Percentiles rank a stretch among this genome's conserved stretches.
Evolutionary conservation across 768 basidiomycete species (phyloP).

Genomic region (Mycena latifolia): DNA sequence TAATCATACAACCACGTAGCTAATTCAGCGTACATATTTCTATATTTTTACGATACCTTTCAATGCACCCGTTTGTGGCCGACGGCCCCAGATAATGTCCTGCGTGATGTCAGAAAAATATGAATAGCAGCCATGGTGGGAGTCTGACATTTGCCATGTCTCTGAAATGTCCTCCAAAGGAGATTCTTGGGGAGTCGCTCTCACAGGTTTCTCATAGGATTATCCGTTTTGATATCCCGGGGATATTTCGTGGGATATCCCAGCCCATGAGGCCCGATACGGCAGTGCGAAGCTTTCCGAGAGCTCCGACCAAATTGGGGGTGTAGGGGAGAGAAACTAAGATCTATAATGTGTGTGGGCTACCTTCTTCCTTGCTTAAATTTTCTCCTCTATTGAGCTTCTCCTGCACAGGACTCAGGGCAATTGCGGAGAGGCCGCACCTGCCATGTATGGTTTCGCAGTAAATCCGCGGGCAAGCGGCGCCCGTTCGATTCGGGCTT

Average conservation of each 20-base stretch:
- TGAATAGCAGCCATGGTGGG: too few species aligned
- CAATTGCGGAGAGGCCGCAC: too few species aligned
- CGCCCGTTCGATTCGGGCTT: too few species aligned
- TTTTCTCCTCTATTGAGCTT: too few species aligned
- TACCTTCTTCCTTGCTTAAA: too few species aligned
- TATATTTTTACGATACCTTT: not conserved
- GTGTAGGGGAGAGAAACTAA: too few species aligned
- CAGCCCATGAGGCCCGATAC: not conserved
- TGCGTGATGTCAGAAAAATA: not conserved
- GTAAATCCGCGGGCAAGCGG: too few species aligned
- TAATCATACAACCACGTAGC: not conserved
- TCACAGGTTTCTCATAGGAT: not conserved
- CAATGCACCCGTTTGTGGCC: too few species aligned
- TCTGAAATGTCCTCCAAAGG: not conserved
- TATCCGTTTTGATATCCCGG: not conserved
- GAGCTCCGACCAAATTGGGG: constrained; percentile 11
- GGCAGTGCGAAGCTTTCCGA: not conserved
- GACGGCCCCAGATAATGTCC: too few species aligned
- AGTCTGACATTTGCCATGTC: not conserved
- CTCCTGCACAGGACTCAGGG: too few species aligned
- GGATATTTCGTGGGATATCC: not conserved
- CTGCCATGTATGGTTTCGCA: too few species aligned
- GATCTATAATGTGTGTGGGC: too few species aligned
- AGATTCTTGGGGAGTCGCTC: not conserved
- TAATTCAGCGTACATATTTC: not conserved